Base-by-base conservation (phyloP, 2,329 filamentous ascomycete genomes). In the Periconia digitata region DNA sequence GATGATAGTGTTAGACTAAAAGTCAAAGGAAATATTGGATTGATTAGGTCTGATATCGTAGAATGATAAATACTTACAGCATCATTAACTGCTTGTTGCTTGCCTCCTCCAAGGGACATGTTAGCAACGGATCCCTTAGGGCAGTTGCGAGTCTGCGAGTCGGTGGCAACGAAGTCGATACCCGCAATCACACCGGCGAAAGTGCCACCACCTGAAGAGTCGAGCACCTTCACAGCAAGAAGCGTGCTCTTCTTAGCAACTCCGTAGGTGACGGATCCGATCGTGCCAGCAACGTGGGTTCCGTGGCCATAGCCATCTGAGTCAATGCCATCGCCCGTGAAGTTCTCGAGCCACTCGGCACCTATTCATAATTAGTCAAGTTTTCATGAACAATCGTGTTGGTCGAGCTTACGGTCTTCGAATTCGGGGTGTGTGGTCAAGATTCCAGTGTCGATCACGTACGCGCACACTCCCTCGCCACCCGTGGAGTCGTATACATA, bases 401-500 rank as follows among this genome's bases (percentile, higher is more conserved):
- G 20, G 22, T 22, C 3, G n/a, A 22, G 3, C 65, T 2, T 62
- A 64, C 70, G 66, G 40, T 62, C 63, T 56, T 64, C 62, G 17
- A 72, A 70, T 13, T 72, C 66, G 3, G 62, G 54, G 67, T 88
- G 85, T 3, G 73, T 75, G 16, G 71, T 65, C 34, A 72, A 69
- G 63, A 87, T 81, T 51, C 85, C 85, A 6, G 84, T 86, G 66
- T 87, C 85, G 22, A 87, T 77, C 17, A 87, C 72, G 63, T 82
- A 88, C 21, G 76, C 80, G 17, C 79, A 85, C 58, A 65, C 66
- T 15, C 66, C 65, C 22, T 59, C 50, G 16, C 71, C 72, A 21
- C 71, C 68, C 20, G 56, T 65, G 38, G 57, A 56, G 40, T 75
- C 72, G 43, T 71, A 74, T 20, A 66, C 48, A 47, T 73, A 74